Base-by-base conservation (phyloP, 2,329 filamentous ascomycete species). In the Fusarium nematophilum region DNA sequence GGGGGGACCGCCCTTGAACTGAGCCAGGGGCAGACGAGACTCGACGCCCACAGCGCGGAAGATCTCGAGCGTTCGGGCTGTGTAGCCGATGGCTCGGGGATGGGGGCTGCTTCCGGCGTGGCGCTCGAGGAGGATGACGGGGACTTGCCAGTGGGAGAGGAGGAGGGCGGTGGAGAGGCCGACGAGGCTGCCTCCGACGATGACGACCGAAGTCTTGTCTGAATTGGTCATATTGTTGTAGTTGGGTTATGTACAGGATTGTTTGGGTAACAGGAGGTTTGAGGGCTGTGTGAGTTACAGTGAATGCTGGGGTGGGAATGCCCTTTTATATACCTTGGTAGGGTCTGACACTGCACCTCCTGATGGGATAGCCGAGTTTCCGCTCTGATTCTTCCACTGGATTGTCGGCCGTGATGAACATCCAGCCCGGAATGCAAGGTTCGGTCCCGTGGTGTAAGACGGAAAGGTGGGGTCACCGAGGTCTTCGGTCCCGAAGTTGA, bases 171-270 rank as follows among this genome's bases (percentile, higher is more conserved):
- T 70, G 3, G 71, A 73, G 9, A 79, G 71, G 17, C 77, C 77
- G 18, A 78, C 74, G 2, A 78, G 70, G 23, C 73, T 75, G 13
- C 73, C 76, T 13, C 77, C 77, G 3, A 79, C 65, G 21, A 79
- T 70, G 9, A 79, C 67, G 29, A 79, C 64, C n/a, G 57, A 56
- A 2, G 60, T 64, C 23, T 64, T 42, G 13, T 57, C n/a, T 31
- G 13, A 7, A 15, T 8, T 31, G 15, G 2, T 44, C 40, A 44
- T 44, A 9, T 44, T 44, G 40, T 9, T 39, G 15, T 9, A n/a
- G n/a, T n/a, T n/a, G n/a, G n/a, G n/a, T n/a, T n/a, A n/a, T 27
- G n/a, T 27, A 11, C 5, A 18, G 11, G 38, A 5, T 15, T 21
- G 26, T 10, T 44, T 15, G 9, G 2, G 17, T 31, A 30, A 31